These are phyloP conservation scores for Backusella morwellensis DNA, from an alignment of 192 early-diverging fungal species.

Conservation along the genomic window DNA sequence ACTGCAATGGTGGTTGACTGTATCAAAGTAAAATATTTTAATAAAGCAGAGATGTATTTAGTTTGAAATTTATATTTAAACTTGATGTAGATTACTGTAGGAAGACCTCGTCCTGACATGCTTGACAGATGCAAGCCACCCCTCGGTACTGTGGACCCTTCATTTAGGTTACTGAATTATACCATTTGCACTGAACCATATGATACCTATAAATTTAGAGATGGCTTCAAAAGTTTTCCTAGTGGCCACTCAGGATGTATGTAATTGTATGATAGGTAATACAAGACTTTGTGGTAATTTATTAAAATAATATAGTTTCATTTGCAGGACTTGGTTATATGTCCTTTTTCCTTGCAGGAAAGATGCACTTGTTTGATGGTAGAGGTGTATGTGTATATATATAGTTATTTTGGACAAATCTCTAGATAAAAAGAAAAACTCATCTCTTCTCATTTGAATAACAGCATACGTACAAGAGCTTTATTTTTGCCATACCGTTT, in stretches of 20 bases:
- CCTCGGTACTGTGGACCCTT: conserved; percentile 43
- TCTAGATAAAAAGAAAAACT: not conserved
- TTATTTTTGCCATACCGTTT: conserved; percentile 53
- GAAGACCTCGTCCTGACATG: conserved; percentile 54
- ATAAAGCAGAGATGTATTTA: not conserved
- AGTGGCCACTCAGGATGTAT: conserved; percentile 83
- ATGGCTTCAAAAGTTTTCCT: conserved; percentile 87
- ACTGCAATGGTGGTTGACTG: conserved; percentile 45
- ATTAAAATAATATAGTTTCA: conserved; percentile 41
- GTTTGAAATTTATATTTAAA: not conserved
- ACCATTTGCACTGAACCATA: conserved; percentile 58
- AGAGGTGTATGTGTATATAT: conserved; percentile 36
- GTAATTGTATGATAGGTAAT: conserved; percentile 4
- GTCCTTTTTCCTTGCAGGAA: conserved; percentile 69
- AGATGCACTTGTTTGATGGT: conserved; percentile 67
- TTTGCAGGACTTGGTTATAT: conserved; percentile 73
- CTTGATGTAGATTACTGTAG: conserved; percentile 41
- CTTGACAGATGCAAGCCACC: conserved; percentile 46
- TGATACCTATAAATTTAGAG: conserved; percentile 47
- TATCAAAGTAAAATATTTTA: conserved; percentile 40
- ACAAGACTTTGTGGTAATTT: not conserved
- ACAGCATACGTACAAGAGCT: conserved; percentile 63
- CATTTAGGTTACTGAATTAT: conserved; percentile 56
- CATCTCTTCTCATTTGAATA: not conserved
- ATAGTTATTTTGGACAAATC: not conserved